A percentile compares a stretch with the other conserved stretches of the same genome.
These are phyloP conservation scores for Leptodermis oblonga DNA, from an alignment of 257 asterid genomes.

Conservation along the genomic window DNA sequence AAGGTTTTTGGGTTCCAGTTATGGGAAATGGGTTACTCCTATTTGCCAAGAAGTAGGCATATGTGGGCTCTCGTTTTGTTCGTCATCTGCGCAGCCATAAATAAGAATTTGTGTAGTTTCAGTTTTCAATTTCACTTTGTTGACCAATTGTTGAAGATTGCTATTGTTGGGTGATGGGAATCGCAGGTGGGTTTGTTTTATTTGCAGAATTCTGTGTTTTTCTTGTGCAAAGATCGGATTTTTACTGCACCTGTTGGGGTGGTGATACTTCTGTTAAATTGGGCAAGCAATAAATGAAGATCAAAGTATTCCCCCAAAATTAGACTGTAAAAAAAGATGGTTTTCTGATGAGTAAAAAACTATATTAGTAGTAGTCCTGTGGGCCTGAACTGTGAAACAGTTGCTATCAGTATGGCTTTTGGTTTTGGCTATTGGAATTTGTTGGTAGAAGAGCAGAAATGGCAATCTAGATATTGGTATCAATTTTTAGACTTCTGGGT, in stretches of 20 bases:
- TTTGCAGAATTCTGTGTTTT: neutral
- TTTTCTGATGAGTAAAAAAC: neutral
- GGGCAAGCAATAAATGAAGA: neutral
- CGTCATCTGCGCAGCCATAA: neutral
- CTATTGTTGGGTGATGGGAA: neutral
- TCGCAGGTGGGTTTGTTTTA: neutral
- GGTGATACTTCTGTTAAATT: neutral
- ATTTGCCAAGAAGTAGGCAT: neutral
- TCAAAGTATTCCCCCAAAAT: neutral
- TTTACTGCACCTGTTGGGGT: neutral
- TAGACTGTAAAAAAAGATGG: slow-evolving; percentile 8
- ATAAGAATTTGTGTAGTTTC: neutral
- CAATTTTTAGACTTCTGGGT: slow-evolving; percentile 37
- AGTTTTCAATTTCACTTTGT: neutral
- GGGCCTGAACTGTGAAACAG: slow-evolving; percentile 50
- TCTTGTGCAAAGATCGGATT: neutral
- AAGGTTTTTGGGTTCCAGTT: neutral
- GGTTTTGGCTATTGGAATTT: slow-evolving; percentile 44
- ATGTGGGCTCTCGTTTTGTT: neutral
- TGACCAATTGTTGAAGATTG: neutral
- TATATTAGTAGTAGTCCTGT: slow-evolving; percentile 11
- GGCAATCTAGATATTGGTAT: slow-evolving; percentile 33
- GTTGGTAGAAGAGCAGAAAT: slow-evolving; percentile 39
- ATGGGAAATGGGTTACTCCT: slow-evolving; percentile 5
- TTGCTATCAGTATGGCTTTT: slow-evolving; percentile 37